These are phyloP conservation scores for Fusarium succisae DNA, from an alignment of 2,329 filamentous ascomycete genomes.

Conservation along the genomic window DNA sequence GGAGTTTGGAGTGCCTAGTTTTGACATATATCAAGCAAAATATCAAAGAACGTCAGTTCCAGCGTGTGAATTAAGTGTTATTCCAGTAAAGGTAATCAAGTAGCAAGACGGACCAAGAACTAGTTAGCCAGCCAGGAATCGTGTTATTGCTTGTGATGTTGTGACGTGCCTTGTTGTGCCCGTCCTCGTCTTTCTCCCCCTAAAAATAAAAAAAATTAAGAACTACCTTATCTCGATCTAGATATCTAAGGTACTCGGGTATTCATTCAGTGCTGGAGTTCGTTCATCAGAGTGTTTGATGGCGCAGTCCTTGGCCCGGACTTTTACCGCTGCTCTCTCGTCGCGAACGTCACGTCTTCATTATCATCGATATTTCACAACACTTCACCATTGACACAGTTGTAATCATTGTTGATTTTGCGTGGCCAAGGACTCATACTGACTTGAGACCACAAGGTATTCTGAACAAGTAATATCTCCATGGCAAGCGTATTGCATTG, in stretches of 20 bases:
- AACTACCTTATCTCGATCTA: not conserved
- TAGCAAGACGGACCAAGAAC: not conserved
- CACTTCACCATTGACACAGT: not conserved
- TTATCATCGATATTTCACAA: not conserved
- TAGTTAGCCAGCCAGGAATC: not conserved
- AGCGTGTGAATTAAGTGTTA: not conserved
- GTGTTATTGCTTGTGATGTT: not conserved
- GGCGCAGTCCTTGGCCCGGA: conserved; percentile 1
- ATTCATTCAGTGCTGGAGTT: not conserved
- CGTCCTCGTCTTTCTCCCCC: not conserved
- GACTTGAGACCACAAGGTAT: not conserved
- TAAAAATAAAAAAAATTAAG: not conserved
- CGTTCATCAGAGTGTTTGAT: not conserved
- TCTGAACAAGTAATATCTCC: not conserved
- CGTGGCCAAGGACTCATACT: not conserved
- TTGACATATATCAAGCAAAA: conserved; percentile 5
- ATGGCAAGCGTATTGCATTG: conserved; percentile 1
- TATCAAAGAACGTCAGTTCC: not conserved
- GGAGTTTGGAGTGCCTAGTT: conserved; percentile 22
- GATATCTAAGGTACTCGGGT: not conserved
- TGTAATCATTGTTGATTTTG: not conserved
- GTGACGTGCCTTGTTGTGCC: not conserved
- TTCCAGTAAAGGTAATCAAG: not conserved
- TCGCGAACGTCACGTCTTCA: conserved; percentile 17
- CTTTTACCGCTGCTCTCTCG: conserved; percentile 23